A percentile compares a stretch with the other conserved stretches of the same genome.
Evolutionary conservation across 129 eudicot genomes (phyloP).

Genomic region (Tagetes erecta): DNA sequence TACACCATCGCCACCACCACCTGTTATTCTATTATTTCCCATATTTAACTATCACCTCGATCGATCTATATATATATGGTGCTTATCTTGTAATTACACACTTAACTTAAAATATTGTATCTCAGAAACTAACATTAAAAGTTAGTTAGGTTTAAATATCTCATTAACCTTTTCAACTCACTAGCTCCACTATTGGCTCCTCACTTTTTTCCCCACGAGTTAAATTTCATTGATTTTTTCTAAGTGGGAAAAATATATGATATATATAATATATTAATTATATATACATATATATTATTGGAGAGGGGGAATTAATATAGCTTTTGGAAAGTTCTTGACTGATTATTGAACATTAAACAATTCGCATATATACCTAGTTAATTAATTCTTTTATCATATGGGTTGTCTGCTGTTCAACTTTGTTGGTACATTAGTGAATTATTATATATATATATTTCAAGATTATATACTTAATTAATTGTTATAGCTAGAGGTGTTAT

Average conservation of each 20-base stretch:
- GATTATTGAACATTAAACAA: slow-evolving; percentile 23
- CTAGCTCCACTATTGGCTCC: background rate
- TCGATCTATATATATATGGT: background rate
- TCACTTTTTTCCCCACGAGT: background rate
- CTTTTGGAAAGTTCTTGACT: slow-evolving; percentile 38
- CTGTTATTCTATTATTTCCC: too few relatives aligned
- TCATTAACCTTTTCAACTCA: background rate
- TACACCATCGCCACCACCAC: too few relatives aligned
- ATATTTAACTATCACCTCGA: background rate
- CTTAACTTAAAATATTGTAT: background rate
- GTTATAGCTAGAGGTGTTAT: background rate
- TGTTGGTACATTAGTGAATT: slow-evolving; percentile 22
- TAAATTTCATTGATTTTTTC: background rate
- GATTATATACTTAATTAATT: background rate
- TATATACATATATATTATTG: background rate
- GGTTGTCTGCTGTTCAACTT: slow-evolving; percentile 29
- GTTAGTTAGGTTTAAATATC: background rate
- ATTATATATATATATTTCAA: background rate
- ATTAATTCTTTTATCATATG: slow-evolving; percentile 25
- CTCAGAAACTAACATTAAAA: background rate
- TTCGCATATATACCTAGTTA: background rate
- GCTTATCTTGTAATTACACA: slow-evolving; percentile 9
- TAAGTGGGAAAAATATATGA: background rate
- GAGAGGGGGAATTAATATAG: slow-evolving; percentile 11
- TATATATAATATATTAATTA: background rate